These are phyloP conservation scores for Lathyrus sativus DNA, from an alignment of 306 rosid genomes.

Conservation along the genomic window DNA sequence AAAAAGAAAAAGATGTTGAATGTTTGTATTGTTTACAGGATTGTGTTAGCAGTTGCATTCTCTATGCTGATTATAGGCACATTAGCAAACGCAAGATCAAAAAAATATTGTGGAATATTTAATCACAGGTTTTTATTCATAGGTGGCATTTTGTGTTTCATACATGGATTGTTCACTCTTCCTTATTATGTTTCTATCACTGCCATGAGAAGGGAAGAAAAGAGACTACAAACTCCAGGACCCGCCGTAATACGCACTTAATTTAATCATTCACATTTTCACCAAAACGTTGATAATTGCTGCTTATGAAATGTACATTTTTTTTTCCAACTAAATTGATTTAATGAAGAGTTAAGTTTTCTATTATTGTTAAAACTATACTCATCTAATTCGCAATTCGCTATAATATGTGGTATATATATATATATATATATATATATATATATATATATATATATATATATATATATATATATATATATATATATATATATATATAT, in stretches of 20 bases:
- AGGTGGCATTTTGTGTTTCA: slow-evolving; percentile 78
- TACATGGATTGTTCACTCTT: slow-evolving; percentile 68
- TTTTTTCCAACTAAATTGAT: slow-evolving; percentile 13
- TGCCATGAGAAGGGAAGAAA: slow-evolving; percentile 50
- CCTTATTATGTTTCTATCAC: slow-evolving; percentile 67
- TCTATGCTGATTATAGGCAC: slow-evolving; percentile 66
- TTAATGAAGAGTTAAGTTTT: background rate
- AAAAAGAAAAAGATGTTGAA: background rate
- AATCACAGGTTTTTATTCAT: slow-evolving; percentile 53
- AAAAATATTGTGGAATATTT: slow-evolving; percentile 55
- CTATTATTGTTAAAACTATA: too few relatives aligned
- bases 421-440: too few relatives aligned
- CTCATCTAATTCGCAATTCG: too few relatives aligned
- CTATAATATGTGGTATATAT: too few relatives aligned
- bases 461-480: too few relatives aligned
- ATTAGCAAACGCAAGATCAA: slow-evolving; percentile 59
- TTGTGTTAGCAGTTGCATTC: slow-evolving; percentile 50
- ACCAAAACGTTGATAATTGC: slow-evolving; percentile 2
- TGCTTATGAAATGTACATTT: slow-evolving; percentile 13
- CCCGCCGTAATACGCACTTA: background rate
- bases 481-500: too few relatives aligned
- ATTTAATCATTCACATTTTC: background rate
- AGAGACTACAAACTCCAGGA: background rate
- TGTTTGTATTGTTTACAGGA: slow-evolving; percentile 48
- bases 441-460: too few relatives aligned